Evolutionary conservation across 2,329 filamentous ascomycete species (phyloP).

Genomic region (Mariannaea elegans): DNA sequence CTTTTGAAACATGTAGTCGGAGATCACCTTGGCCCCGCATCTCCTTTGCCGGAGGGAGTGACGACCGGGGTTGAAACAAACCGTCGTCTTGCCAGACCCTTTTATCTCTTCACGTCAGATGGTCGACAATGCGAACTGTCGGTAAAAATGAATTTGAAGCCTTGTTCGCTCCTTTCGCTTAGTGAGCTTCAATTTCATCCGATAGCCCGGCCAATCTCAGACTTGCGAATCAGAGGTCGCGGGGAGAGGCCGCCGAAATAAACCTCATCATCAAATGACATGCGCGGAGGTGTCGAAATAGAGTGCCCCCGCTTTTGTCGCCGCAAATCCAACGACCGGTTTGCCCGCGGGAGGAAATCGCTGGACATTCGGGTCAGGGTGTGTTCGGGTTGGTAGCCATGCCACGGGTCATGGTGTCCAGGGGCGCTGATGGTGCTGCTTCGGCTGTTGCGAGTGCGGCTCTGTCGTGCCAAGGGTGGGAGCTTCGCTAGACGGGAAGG

Average conservation of each 20-base stretch:
- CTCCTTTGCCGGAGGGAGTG: conserved; percentile 9
- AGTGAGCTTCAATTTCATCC: conserved; percentile 50
- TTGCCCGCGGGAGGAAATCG: conserved; percentile 40
- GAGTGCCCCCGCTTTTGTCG: conserved; percentile 49
- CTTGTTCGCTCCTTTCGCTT: conserved; percentile 7
- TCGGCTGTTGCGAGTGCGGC: conserved; percentile 55
- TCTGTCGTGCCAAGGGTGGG: conserved; percentile 48
- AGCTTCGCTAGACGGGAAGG: conserved; percentile 63
- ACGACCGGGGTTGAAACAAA: conserved; percentile 34
- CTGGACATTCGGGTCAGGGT: conserved; percentile 44
- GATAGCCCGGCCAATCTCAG: conserved; percentile 63
- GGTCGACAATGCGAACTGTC: conserved; percentile 11
- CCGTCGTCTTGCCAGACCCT: conserved; percentile 19
- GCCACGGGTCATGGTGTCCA: conserved; percentile 54
- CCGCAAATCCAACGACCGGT: conserved; percentile 34
- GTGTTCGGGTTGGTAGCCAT: conserved; percentile 47
- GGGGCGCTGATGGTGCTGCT: conserved; percentile 54
- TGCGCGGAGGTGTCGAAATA: conserved; percentile 51
- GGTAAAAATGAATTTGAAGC: conserved; percentile 15
- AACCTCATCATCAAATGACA: conserved; percentile 58
- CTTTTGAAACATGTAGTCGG: conserved; percentile 28
- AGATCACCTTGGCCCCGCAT: conserved; percentile 32
- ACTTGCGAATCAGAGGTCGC: conserved; percentile 55
- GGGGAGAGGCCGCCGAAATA: conserved; percentile 58
- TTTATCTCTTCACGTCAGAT: conserved; percentile 4